Percentiles rank a stretch among this genome's conserved stretches.
Evolutionary conservation across 768 basidiomycete genomes (phyloP).

Genomic region (Lactarius hengduanensis): DNA sequence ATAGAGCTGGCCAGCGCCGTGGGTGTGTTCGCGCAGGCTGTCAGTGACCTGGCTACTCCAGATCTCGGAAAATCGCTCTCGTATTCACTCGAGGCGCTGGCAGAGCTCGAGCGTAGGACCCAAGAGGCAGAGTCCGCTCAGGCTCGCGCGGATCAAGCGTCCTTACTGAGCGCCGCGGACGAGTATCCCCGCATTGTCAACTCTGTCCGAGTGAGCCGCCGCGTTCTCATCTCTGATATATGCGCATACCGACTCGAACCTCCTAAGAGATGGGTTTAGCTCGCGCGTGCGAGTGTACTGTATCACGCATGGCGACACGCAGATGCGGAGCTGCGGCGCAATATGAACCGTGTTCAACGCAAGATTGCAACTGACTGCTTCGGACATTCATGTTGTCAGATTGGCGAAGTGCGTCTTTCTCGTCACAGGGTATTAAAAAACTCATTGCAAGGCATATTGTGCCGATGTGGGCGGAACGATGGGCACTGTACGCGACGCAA

Average conservation of each 20-base stretch:
- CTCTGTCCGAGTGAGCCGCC: constrained; percentile 64
- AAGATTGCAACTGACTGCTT: constrained; percentile 66
- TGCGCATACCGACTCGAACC: neutral
- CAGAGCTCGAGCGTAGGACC: constrained; percentile 69
- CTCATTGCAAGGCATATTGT: neutral
- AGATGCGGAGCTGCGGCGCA: constrained; percentile 71
- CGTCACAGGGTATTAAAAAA: neutral
- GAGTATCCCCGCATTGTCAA: constrained; percentile 91
- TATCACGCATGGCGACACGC: constrained; percentile 67
- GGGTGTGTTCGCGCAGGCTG: constrained; percentile 76
- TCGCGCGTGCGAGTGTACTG: constrained; percentile 69
- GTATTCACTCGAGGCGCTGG: constrained; percentile 63
- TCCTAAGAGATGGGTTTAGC: constrained; percentile 68
- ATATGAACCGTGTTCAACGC: constrained; percentile 75
- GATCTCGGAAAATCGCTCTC: constrained; percentile 76
- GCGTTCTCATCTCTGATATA: neutral
- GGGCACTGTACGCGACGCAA: constrained; percentile 74
- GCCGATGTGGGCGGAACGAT: constrained; percentile 69
- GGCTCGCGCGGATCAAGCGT: constrained; percentile 77
- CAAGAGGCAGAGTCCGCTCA: constrained; percentile 74
- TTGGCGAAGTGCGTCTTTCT: too few relatives aligned
- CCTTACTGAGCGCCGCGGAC: constrained; percentile 81
- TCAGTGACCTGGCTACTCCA: constrained; percentile 67
- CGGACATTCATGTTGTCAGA: constrained; percentile 32
- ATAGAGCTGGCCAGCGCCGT: constrained; percentile 67